Base-by-base conservation (phyloP, 805 yeast genomes). In the Scheffersomyces spartinae region DNA sequence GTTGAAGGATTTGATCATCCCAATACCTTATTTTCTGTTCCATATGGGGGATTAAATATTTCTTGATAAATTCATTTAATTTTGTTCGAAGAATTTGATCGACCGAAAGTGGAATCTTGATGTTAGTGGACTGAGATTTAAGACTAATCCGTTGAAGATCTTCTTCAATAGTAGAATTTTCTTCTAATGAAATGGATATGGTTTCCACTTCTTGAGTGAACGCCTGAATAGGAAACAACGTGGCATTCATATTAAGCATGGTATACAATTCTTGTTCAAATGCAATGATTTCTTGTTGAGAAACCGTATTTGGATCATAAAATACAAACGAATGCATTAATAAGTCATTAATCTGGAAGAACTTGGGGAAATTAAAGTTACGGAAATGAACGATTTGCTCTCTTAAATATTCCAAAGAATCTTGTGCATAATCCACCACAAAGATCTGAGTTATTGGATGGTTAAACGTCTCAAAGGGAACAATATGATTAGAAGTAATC, bases 391-490 rank as follows among this genome's bases (percentile, higher is more conserved):
- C 66, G 13, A 82, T 51, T 19, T 72, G 45, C 11, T 64, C 67
- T 26, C 78, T 62, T 4, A 91, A 73, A n/a, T 53, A 49, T 8
- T 68, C 74, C 17, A 70, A 47, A 0, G 66, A 32, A 29, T 75
- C 81, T 9, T 50, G 35, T 13, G 71, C 45, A 26, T 32, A 61
- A 13, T 82, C 69, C 3, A 84, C 58, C 1, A 76, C 74, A 26
- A 84, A 62, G 9, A 88, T 45, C 21, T 85, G 79, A 3, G 82
- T 66, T 2, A 84, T 68, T 0, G 96, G 96, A 44, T 86, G 95
- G 36, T 80, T 75, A 47, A 85, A 74, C 4, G 84, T 75, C 47
- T 88, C 96, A 44, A 81, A 83, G 2, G 88, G 74, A 2, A 82
- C 71, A 6, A 81, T 51, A 6, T 64, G 63, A 9, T 70, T 64